These are phyloP conservation scores for Eutypella sp. DNA, from an alignment of 2,329 filamentous ascomycete genomes.

Conservation along the genomic window DNA sequence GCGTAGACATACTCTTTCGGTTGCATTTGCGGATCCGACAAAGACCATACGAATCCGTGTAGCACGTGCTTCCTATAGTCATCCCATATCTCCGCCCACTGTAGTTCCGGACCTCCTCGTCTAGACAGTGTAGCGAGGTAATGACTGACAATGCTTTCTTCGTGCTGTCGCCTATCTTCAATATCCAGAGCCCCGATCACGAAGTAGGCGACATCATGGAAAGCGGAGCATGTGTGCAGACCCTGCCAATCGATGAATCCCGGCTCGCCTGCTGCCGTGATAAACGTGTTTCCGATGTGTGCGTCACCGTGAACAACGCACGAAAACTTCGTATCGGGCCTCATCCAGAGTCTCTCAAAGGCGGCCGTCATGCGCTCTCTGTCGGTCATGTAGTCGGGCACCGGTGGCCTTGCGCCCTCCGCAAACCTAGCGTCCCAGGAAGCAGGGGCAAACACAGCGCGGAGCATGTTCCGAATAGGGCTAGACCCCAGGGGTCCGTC, in stretches of 20 bases:
- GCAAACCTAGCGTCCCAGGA: slow-evolving; percentile 19
- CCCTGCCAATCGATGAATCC: slow-evolving; percentile 34
- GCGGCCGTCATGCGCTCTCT: slow-evolving; percentile 23
- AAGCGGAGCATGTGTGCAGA: slow-evolving; percentile 29
- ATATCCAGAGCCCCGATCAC: slow-evolving; percentile 26
- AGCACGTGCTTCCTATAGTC: slow-evolving; percentile 26
- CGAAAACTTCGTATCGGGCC: slow-evolving; percentile 27
- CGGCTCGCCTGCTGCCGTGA: slow-evolving; percentile 19
- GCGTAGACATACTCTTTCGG: slow-evolving; percentile 20
- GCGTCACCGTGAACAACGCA: slow-evolving; percentile 31
- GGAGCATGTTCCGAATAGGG: neutral
- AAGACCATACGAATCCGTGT: slow-evolving; percentile 23
- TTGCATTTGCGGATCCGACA: slow-evolving; percentile 25
- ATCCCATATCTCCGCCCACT: slow-evolving; percentile 17
- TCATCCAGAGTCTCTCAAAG: slow-evolving; percentile 26
- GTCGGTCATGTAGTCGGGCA: slow-evolving; percentile 23
- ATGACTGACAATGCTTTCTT: slow-evolving; percentile 28
- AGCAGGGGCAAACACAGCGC: slow-evolving; percentile 19
- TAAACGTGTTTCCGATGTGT: slow-evolving; percentile 31
- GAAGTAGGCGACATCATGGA: slow-evolving; percentile 34
- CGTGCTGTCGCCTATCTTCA: slow-evolving; percentile 28
- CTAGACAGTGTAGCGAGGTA: slow-evolving; percentile 24
- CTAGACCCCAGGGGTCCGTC: neutral
- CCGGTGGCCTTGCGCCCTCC: slow-evolving; percentile 17
- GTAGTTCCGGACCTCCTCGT: slow-evolving; percentile 19